Percentiles rank a stretch among this genome's conserved stretches.
These are phyloP conservation scores for Coniochaeta sp. DNA, from an alignment of 2,329 filamentous ascomycete species.

Conservation along the genomic window DNA sequence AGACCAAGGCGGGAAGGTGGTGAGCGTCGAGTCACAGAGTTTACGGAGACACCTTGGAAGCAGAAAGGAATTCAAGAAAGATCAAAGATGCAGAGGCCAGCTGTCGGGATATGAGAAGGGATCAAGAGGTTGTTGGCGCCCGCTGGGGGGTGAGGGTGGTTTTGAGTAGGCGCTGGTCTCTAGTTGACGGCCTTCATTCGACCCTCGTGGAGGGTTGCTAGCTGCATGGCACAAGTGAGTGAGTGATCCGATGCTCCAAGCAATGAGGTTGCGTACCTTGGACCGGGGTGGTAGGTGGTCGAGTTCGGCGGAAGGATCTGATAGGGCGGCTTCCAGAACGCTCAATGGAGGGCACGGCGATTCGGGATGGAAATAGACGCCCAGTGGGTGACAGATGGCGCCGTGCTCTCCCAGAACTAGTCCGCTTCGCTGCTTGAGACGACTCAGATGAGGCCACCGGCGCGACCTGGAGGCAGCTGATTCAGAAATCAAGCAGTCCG, in stretches of 20 bases:
- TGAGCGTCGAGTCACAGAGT: neutral
- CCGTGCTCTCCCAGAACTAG: constrained; percentile 13
- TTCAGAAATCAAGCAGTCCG: neutral
- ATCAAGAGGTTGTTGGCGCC: constrained; percentile 22
- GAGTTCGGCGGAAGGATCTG: constrained; percentile 25
- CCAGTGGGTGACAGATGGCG: constrained; percentile 28
- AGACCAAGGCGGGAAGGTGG: neutral
- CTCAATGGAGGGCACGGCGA: constrained; percentile 32
- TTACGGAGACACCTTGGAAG: constrained; percentile 18
- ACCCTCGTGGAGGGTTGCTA: constrained; percentile 16
- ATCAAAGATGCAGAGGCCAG: constrained; percentile 44
- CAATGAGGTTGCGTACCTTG: constrained; percentile 32
- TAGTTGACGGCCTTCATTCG: constrained; percentile 27
- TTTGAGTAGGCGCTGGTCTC: constrained; percentile 42
- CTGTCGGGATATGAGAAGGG: constrained; percentile 40
- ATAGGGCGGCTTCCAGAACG: constrained; percentile 30
- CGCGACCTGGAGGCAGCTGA: constrained; percentile 2
- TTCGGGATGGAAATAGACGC: constrained; percentile 39
- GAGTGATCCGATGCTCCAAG: constrained; percentile 25
- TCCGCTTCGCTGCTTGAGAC: constrained; percentile 8
- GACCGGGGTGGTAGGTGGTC: constrained; percentile 28
- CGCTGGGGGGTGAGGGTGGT: constrained; percentile 36
- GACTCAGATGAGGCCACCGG: constrained; percentile 6
- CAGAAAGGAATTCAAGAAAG: constrained; percentile 28
- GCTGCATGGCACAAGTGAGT: constrained; percentile 32